Percentiles rank a stretch among this genome's conserved stretches.
These are phyloP conservation scores for Capronia americana DNA, from an alignment of 2,329 filamentous ascomycete species.

Conservation along the genomic window DNA sequence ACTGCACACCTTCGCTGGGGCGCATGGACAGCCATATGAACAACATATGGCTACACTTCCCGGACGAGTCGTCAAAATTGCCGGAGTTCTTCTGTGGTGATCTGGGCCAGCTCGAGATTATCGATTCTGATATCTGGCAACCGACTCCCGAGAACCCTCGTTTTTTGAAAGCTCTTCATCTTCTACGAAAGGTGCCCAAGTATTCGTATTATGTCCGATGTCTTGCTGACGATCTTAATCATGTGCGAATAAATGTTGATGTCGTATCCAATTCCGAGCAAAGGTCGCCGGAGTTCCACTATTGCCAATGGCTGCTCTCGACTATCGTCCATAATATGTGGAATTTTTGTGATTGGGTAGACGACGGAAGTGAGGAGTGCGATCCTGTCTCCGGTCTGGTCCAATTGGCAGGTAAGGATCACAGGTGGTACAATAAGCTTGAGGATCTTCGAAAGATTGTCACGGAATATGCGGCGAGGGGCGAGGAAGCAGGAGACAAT, in stretches of 20 bases:
- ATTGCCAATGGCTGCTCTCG: not conserved
- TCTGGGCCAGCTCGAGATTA: no score
- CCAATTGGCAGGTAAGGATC: not conserved
- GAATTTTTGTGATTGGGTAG: not conserved
- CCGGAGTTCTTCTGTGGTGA: no score
- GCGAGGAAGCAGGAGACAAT: not conserved
- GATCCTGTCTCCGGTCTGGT: not conserved
- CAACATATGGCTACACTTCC: no score
- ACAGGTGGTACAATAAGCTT: not conserved
- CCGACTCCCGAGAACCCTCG: no score
- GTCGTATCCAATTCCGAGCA: not conserved
- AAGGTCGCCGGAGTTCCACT: not conserved
- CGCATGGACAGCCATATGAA: no score
- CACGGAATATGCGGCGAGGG: not conserved
- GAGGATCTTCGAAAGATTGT: not conserved
- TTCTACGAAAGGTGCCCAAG: no score
- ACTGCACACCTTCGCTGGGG: no score
- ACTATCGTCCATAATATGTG: not conserved
- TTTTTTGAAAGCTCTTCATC: no score
- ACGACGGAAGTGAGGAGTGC: not conserved
- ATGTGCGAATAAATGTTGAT: not conserved
- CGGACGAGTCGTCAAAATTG: no score
- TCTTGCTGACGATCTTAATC: not conserved
- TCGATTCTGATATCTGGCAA: no score
- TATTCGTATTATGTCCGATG: no score